phyloP scores from a whole-genome alignment of 441 rosid genomes.

The Biscutella laevigata region DNA sequence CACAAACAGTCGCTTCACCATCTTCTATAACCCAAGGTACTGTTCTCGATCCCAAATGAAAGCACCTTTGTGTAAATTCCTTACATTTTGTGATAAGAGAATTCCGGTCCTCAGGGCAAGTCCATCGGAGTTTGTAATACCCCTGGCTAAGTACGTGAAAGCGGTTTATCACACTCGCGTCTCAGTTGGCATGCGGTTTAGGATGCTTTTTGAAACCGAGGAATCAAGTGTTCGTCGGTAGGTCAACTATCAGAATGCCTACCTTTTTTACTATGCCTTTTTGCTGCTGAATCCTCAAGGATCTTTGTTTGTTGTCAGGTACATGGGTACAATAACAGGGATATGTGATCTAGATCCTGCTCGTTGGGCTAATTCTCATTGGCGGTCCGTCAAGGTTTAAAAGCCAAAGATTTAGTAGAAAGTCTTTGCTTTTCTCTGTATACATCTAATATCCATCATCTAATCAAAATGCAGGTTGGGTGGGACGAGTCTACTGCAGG shows the following conservation, averaged over 20 bases:
- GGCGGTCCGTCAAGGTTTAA: slow-evolving; percentile 94
- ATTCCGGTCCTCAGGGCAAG: slow-evolving; percentile 58
- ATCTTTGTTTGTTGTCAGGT: slow-evolving; percentile 36
- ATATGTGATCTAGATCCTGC: slow-evolving; percentile 80
- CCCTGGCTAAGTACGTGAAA: slow-evolving; percentile 75
- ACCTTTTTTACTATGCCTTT: slow-evolving; percentile 3
- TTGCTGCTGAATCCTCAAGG: slow-evolving; percentile 1
- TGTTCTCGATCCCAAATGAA: not conserved
- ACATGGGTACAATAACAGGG: slow-evolving; percentile 99
- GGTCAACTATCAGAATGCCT: slow-evolving; percentile 15
- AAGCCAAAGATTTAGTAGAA: not conserved
- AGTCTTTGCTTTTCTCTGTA: not conserved
- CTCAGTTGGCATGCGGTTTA: slow-evolving; percentile 98
- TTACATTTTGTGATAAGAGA: not conserved
- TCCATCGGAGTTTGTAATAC: slow-evolving; percentile 93
- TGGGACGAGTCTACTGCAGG: slow-evolving; percentile 99
- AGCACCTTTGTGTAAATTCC: not conserved
- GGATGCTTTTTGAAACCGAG: slow-evolving; percentile 99
- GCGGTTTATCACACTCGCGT: slow-evolving; percentile 93
- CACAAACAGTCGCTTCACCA: slow-evolving; percentile 88
- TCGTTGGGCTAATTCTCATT: slow-evolving; percentile 86
- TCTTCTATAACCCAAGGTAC: slow-evolving; percentile 94
- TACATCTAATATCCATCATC: not conserved
- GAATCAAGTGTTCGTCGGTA: slow-evolving; percentile 98
- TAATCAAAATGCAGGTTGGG: slow-evolving; percentile 64